Evolutionary conservation across 495 filamentous ascomycete species (phyloP), one percentile per base, ranked within the genome.

Genomic region (Lasiosphaeria miniovina): DNA sequence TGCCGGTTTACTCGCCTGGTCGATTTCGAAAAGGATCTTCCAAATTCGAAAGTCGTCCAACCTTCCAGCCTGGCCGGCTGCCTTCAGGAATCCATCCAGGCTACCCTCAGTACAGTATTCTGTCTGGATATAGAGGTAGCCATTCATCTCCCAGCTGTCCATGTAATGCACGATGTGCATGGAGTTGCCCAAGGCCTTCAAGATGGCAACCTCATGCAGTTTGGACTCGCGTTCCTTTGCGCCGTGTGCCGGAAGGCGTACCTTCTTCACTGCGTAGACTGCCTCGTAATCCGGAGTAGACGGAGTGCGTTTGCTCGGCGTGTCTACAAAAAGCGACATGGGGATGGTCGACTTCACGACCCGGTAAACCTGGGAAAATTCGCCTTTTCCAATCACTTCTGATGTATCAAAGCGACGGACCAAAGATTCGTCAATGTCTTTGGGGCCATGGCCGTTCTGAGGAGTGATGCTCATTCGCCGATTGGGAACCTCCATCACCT

Each of bases 41-140:
- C 94, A 98, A 65, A 98, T 95, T 33, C 94, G 82, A 71, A 98
- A 98, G 69, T 98, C 94, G 76, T 98, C 94, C 57, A 98, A 73
- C 64, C 93, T 84, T 51, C 90, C 91, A 68, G 88, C 90, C 53
- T 85, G 76, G 6, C 94, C 94, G 60, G 89, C 85, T 54, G 88
- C 80, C 9, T 82, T 77, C 10, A 98, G 82, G 69, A 97, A 97
- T 1, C 84, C 74, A 69, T 94, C 89, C 51, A 98, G 74, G 60
- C 89, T 95, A 8, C 94, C 94, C 68, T 95, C 90, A 67, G 95
- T 90, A 68, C 93, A 98, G 68, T 84, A 98, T 62, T 98, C 95
- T 0, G 93, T 98, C 75, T 96, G 93, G 60, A 98, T 98, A 72
- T 96, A 98, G 4, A 98, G 84, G 61, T 90, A 85, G 43, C 69